Conservation (phyloP, 2,329 filamentous ascomycete genomes). For the Fusarium duplospermum region DNA sequence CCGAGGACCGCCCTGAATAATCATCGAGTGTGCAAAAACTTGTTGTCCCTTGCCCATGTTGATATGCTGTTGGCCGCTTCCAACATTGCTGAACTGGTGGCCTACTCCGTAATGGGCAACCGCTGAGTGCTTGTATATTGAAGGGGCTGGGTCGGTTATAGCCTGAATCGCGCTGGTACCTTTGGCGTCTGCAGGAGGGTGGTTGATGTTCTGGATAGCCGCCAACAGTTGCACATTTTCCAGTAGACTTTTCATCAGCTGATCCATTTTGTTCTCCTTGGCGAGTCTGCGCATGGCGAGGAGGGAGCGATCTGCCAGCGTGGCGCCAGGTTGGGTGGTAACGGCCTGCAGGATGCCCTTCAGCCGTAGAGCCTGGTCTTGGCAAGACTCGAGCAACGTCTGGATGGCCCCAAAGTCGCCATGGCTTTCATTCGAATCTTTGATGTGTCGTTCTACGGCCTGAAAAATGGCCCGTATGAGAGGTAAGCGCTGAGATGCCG, state of each 20-base stretch:
- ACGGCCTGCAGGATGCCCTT: not conserved
- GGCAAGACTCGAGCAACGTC: not conserved
- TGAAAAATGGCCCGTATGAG: not conserved
- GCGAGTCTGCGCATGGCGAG: not conserved
- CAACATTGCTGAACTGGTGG: not conserved
- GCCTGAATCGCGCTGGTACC: not conserved
- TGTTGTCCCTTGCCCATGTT: not conserved
- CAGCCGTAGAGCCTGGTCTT: not conserved
- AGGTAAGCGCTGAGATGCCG: not conserved
- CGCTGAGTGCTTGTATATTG: not conserved
- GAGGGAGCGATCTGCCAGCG: not conserved
- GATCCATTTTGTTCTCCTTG: not conserved
- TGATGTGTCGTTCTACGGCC: not conserved
- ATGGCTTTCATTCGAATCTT: not conserved
- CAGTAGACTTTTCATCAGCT: not conserved
- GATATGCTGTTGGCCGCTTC: not conserved
- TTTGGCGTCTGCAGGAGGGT: not conserved
- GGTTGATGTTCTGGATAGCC: not conserved
- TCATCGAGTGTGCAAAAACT: not conserved
- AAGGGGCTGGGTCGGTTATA: not conserved
- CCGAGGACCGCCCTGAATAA: no score
- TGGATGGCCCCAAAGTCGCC: not conserved
- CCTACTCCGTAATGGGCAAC: not conserved
- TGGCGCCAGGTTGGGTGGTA: not conserved
- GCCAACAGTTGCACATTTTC: not conserved